Evolutionary conservation across 2,329 filamentous ascomycete genomes (phyloP).

Genomic region (Nannizzia gypsea): DNA sequence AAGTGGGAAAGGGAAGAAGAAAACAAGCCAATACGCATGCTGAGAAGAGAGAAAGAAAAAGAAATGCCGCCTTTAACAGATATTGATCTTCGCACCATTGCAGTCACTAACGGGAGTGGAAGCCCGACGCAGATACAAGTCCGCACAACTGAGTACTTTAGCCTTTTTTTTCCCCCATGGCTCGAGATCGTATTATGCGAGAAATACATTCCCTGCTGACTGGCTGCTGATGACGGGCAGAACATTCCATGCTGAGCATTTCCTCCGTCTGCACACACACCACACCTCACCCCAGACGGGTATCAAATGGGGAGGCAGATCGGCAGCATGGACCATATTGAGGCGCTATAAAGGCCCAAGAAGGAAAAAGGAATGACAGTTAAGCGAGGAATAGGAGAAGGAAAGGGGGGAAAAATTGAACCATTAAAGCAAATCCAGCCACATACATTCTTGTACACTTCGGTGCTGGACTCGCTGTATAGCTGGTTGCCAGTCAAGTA

Average conservation of each 20-base stretch:
- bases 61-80: background rate
- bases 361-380: background rate
- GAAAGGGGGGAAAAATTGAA: background rate
- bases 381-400: background rate
- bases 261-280: background rate
- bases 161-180: background rate
- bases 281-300: background rate
- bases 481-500: constrained; percentile 82
- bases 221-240: background rate
- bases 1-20: background rate
- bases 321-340: background rate
- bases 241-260: background rate
- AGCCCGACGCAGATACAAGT: background rate
- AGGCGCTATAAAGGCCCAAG: background rate
- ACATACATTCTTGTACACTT: constrained; percentile 64
- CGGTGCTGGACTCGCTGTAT: constrained; percentile 61
- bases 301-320: background rate
- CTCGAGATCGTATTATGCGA: background rate
- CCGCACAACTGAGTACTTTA: background rate
- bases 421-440: background rate
- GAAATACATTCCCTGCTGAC: background rate
- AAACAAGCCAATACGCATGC: background rate
- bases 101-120: background rate
- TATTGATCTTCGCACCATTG: background rate
- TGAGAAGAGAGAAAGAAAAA: background rate